phyloP scores from a whole-genome alignment of 345 rosid genomes.

The Melastoma malabathricum region DNA sequence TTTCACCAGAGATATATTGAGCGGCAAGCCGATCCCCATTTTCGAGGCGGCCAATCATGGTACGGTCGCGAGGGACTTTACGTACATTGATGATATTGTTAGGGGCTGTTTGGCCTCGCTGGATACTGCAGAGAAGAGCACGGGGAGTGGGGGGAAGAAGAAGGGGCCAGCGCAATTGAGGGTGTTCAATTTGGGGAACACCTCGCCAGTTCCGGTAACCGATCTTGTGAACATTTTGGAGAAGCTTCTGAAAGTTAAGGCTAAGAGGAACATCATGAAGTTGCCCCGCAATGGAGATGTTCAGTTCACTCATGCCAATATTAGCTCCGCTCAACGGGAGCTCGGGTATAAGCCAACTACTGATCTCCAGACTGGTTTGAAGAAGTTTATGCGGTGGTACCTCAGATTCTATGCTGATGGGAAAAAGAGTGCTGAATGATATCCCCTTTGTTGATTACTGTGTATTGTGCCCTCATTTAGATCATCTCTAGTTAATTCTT shows the following conservation, averaged over 20 bases:
- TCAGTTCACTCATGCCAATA: conserved; percentile 83
- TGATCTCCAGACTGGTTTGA: conserved; percentile 73
- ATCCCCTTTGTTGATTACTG: conserved; percentile 12
- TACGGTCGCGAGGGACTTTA: conserved; percentile 60
- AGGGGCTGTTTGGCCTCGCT: conserved; percentile 76
- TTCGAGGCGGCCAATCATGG: conserved; percentile 31
- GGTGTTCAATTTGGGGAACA: conserved; percentile 84
- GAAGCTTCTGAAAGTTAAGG: conserved; percentile 70
- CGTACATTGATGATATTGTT: conserved; percentile 88
- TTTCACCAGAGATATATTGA: conserved; percentile 35
- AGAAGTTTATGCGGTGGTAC: conserved; percentile 92
- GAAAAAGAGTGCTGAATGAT: conserved; percentile 43
- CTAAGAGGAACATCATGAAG: conserved; percentile 65
- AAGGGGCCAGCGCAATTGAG: conserved; percentile 73
- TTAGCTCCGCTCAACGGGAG: conserved; percentile 66
- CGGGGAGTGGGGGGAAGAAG: conserved; percentile 89
- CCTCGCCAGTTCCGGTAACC: conserved; percentile 80
- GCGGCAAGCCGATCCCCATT: conserved; percentile 26
- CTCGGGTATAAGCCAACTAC: conserved; percentile 80
- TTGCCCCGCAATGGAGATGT: conserved; percentile 93
- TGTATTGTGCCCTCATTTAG: conserved; percentile 2
- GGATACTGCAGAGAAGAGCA: conserved; percentile 90
- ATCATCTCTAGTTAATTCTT: too few species aligned
- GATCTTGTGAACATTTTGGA: conserved; percentile 78
- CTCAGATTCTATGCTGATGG: conserved; percentile 49